Evolutionary conservation across 2,329 filamentous ascomycete genomes (phyloP), one percentile per base, ranked within the genome.

Genomic region (Acrocalymma vagum): DNA sequence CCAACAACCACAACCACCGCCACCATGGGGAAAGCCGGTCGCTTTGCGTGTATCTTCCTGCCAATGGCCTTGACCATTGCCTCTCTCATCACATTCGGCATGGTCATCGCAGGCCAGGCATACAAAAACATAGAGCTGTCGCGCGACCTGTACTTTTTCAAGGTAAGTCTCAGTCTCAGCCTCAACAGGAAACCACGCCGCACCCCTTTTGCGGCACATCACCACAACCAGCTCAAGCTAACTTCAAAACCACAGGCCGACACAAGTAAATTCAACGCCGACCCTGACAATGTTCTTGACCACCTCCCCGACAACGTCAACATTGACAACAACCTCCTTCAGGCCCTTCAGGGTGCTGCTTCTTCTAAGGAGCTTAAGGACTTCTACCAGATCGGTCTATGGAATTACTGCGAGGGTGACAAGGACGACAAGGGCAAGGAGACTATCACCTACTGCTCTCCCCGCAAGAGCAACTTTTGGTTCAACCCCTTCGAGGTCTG

Each of bases 1-100:
- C 26, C 35, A 24, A 41, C 38, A 25, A 20, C 29, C 22, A 42
- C 27, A 44, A 46, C 20, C 9, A 49, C 51, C 53, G 57, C 56
- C 59, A 76, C 49, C 22, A 88, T 88, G 85, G 84, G 84, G 50
- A 85, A 86, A 74, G 78, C 82, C 64, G 92, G 90, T 57, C 84
- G 93, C 65, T 83, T 93, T 61, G 77, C 88, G 69, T 96, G 91
- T 74, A 94, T 97, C 73, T 82, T 88, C 72, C 77, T 91, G 76
- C 93, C 93, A 46, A 91, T 96, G 73, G 77, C 83, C 52, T 81
- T 96, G 63, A 93, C 90, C 14, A 74, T 94, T 59, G 87, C 81
- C 51, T 86, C 88, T 44, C 78, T 96, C 60, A 74, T 94, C 60
- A 87, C 87, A 57, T 70, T 85, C 38, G 60, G 81, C 31, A 64